Base-by-base conservation (phyloP, 1,139 yeast genomes). In the Diutina ranongensis region DNA sequence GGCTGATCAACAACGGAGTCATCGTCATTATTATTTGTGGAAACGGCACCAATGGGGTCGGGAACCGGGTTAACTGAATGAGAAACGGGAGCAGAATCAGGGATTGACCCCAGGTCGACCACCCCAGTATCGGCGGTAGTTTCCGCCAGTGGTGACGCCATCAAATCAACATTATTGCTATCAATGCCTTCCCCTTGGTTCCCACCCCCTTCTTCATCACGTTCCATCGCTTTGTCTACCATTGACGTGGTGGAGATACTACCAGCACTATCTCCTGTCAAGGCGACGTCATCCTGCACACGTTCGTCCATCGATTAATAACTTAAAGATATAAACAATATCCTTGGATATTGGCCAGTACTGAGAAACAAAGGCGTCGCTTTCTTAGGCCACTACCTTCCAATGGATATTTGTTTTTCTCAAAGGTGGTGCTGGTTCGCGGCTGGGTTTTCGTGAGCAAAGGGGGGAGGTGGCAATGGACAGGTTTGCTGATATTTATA, bases 241-340 rank as follows among this genome's bases (percentile, higher is more conserved):
- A 10, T 25, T 10, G 10, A 25, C 10, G 5, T 25, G 10, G 5
- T 10, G 28, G 5, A 5, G 10, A 25, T 5, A 10, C 28, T 10
- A 25, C 28, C 28, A 7, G 5, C 10, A 10, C 9, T 10, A 25
- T 25, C 28, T 10, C 28, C 28, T 10, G 28, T 25, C 28, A 25
- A 5, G 9, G 10, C 28, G 28, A 10, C 28, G 28, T 25, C 28
- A 25, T 35, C 28, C 27, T 18, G 28, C 4, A 22, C 28, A 20
- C 40, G 40, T 21, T 22, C 40, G 40, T 35, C 40, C 40, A 35
- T 35, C 18, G 25, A 31, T 31, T 25, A 25, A 25, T 25, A 25
- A 10, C 9, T n/a, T 10, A 25, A 25, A 25, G 5, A 10, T 25
- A 25, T 25, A 5, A 25, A 10, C 28, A 25, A 25, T 25, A 25